These are phyloP conservation scores for Syzygium aromaticum DNA, from an alignment of 345 rosid genomes.

Conservation along the genomic window DNA sequence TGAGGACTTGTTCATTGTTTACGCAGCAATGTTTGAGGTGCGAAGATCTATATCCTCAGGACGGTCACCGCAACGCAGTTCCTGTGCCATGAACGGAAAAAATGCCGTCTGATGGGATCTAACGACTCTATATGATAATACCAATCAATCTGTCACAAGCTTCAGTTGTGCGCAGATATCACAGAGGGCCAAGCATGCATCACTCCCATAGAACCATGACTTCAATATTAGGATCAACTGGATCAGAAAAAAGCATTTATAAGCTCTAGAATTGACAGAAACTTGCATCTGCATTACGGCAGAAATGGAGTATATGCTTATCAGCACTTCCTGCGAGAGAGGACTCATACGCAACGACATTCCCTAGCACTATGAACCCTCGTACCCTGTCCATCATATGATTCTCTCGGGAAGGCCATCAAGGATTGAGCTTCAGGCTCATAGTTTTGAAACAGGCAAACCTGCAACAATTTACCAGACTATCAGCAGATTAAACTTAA, in stretches of 20 bases:
- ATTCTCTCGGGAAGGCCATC: background rate
- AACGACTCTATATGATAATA: background rate
- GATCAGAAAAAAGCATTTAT: background rate
- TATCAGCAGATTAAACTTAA: background rate
- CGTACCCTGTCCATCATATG: background rate
- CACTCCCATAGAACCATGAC: background rate
- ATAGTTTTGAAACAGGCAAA: slow-evolving; percentile 79
- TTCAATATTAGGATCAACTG: background rate
- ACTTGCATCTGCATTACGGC: background rate
- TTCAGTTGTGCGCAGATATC: background rate
- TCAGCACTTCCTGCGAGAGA: background rate
- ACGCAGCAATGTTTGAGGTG: background rate
- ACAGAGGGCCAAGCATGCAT: background rate
- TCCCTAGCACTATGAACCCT: background rate
- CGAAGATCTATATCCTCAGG: background rate
- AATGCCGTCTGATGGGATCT: background rate
- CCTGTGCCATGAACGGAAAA: background rate
- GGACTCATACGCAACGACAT: background rate
- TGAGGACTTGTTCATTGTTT: background rate
- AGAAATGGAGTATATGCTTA: background rate
- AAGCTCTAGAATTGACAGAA: background rate
- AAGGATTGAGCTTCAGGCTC: slow-evolving; percentile 4
- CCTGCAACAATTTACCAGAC: slow-evolving; percentile 30
- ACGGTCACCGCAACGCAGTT: background rate
- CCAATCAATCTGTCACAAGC: background rate